Base-by-base conservation (phyloP, 192 early-diverging fungal species). In the Linnemannia hyalina region DNA sequence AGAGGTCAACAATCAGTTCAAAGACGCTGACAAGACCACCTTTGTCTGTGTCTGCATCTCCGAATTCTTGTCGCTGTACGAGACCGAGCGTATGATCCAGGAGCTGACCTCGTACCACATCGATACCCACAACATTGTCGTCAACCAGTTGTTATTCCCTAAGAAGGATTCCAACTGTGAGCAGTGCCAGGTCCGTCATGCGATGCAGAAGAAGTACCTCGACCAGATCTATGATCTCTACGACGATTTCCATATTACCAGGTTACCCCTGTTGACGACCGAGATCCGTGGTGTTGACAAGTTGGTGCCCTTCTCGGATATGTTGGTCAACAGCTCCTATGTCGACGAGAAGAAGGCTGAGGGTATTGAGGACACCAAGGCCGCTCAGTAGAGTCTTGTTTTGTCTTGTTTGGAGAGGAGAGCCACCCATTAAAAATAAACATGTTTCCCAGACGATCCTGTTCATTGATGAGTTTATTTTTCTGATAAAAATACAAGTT, bases 11-110 rank as follows among this genome's bases (percentile, higher is more conserved):
- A 92, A 95, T 75, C 99, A 99, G 91, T 99, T 99, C 93, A 97
- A 99, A 92, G 98, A 99, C 83, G 97, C 98, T n/a, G 97, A 99
- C 78, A 98, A 96, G 90, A 99, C 99, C 0, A 99, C 99, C 0
- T 99, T 99, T 90, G 94, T 99, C 71, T 99, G 99, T 90, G 98
- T 99, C 49, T 99, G 98, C 88, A 99, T 99, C 80, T 95, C 97
- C 46, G 99, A 99, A 88, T 99, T 99, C 92, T 93, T 99, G 88
- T 99, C 99, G 32, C 92, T 99, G 46, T 99, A 99, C 91, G 99
- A 99, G 85, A 99, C 99, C 0, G 99, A 99, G 89, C 94, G 99
- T 73, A 97, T 99, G 96, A 98, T 99, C 85, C 99, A 99, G 90
- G 99, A 99, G 91, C 93, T 99, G 82, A 99, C 98, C 13, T 93